phyloP scores from a whole-genome alignment of 2,329 filamentous ascomycete species.

The Davidsoniella neocaledoniae region DNA sequence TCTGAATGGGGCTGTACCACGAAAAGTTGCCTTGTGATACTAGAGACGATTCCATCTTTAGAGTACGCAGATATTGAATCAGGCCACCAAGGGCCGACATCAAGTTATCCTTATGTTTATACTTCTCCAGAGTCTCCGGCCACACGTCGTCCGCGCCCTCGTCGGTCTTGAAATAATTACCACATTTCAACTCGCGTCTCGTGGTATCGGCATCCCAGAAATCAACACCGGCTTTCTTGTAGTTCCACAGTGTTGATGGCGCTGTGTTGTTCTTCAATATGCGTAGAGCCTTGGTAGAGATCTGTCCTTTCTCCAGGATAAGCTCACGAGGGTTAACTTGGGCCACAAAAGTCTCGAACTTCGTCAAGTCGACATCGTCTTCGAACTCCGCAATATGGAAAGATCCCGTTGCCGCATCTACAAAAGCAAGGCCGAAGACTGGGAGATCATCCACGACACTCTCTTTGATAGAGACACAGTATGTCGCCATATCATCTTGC shows the following conservation, averaged over 20 bases:
- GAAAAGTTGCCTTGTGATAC: conserved; percentile 82
- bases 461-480: conserved; percentile 89
- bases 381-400: conserved; percentile 87
- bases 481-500: conserved; percentile 93
- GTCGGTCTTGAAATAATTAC: conserved; percentile 57
- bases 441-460: conserved; percentile 55
- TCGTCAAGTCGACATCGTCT: conserved; percentile 85
- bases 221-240: conserved; percentile 69
- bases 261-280: conserved; percentile 93
- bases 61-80: conserved; percentile 65
- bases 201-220: conserved; percentile 82
- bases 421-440: conserved; percentile 80
- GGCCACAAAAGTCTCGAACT: conserved; percentile 91
- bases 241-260: conserved; percentile 89
- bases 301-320: conserved; percentile 67
- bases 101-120: conserved; percentile 59
- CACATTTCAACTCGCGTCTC: conserved; percentile 61
- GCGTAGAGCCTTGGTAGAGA: conserved; percentile 77
- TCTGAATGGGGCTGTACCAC: conserved; percentile 78
- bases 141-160: conserved; percentile 45
- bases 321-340: conserved; percentile 82
- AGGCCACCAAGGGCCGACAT: conserved; percentile 89
- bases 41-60: conserved; percentile 79
- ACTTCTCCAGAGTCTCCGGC: conserved; percentile 58
- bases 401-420: conserved; percentile 88